Evolutionary conservation across 176 grass and related monocot species (phyloP).

Genomic region (Avena eriantha): DNA sequence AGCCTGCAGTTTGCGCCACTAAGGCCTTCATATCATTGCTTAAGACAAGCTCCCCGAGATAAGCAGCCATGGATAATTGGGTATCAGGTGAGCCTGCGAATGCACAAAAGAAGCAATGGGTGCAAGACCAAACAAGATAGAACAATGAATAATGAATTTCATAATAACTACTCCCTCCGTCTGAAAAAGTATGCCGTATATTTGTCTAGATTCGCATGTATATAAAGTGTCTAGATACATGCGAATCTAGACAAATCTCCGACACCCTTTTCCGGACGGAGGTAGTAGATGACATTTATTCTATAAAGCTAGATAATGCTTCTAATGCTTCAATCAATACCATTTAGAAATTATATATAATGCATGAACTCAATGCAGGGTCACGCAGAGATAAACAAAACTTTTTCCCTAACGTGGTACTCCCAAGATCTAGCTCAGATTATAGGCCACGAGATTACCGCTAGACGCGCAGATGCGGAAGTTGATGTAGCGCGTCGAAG

Average conservation of each 20-base stretch:
- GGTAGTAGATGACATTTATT: background rate
- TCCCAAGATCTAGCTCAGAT: too few species aligned
- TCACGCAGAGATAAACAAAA: too few species aligned
- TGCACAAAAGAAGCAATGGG: slow-evolving; percentile 23
- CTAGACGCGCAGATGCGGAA: too few species aligned
- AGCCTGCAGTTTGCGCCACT: slow-evolving; percentile 79
- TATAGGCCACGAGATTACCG: too few species aligned
- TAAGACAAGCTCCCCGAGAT: slow-evolving; percentile 93
- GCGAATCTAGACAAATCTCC: too few species aligned
- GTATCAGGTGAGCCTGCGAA: slow-evolving; percentile 74
- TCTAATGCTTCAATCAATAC: background rate
- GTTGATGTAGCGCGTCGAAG: too few species aligned
- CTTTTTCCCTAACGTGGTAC: too few species aligned
- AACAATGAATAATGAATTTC: slow-evolving; percentile 15
- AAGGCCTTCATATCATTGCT: slow-evolving; percentile 93
- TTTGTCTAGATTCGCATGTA: too few species aligned
- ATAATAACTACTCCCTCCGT: background rate
- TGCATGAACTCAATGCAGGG: background rate
- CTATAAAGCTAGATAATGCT: background rate
- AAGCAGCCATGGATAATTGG: slow-evolving; percentile 85
- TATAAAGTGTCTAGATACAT: too few species aligned
- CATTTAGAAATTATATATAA: background rate
- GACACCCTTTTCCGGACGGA: too few species aligned
- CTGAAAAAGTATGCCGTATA: too few species aligned
- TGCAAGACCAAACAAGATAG: slow-evolving; percentile 12